Conservation (phyloP, 1,139 yeast genomes). For the Wickerhamiella infanticola region DNA sequence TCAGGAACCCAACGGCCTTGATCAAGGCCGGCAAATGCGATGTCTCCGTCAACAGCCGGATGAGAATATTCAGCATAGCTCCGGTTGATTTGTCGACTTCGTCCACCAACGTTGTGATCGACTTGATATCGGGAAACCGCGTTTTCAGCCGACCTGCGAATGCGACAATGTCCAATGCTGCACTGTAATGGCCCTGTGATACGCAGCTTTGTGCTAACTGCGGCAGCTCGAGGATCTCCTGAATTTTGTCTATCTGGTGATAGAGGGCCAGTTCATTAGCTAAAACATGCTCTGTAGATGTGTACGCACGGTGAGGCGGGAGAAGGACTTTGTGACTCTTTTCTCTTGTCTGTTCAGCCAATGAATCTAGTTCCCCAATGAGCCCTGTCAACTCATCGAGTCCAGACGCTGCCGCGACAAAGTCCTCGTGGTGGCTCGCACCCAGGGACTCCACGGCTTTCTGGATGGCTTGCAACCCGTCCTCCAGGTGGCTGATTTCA, state of each 20-base stretch:
- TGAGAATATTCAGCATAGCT: constrained; percentile 36
- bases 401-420: constrained; percentile 5
- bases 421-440: constrained; percentile 7
- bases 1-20: constrained; percentile 62
- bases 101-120: constrained; percentile 36
- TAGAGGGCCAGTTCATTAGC: constrained; percentile 20
- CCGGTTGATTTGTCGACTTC: constrained; percentile 26
- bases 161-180: constrained; percentile 66
- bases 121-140: constrained; percentile 47
- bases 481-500: constrained; percentile 8
- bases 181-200: constrained; percentile 73
- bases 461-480: constrained; percentile 3
- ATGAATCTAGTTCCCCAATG: constrained; percentile 4
- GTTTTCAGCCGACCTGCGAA: constrained; percentile 51
- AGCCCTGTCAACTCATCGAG: constrained; percentile 5
- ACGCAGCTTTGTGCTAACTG: constrained; percentile 72
- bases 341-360: constrained; percentile 8
- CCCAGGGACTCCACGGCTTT: constrained; percentile 5
- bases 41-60: constrained; percentile 56
- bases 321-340: constrained; percentile 10
- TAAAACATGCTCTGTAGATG: constrained; percentile 5
- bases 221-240: constrained; percentile 73
- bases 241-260: constrained; percentile 49
- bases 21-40: constrained; percentile 62
- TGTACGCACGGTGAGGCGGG: constrained; percentile 10